These are phyloP conservation scores for Plantago elongata DNA, from an alignment of 257 asterid genomes.

Conservation along the genomic window DNA sequence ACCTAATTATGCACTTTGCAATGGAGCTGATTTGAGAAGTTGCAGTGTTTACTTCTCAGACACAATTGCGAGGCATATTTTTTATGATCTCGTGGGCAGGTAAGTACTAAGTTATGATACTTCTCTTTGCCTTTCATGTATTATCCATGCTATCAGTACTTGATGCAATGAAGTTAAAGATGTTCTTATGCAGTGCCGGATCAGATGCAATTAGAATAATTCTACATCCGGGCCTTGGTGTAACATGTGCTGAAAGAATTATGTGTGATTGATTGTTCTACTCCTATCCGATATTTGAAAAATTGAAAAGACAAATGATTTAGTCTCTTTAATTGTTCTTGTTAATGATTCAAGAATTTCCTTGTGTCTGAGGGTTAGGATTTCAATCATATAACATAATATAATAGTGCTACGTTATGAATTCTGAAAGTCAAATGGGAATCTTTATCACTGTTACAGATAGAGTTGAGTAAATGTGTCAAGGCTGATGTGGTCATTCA, in stretches of 20 bases:
- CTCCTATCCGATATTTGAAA: too few relatives aligned
- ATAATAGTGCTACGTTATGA: too few relatives aligned
- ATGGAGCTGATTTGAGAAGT: constrained; percentile 35
- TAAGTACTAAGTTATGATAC: constrained; percentile 18
- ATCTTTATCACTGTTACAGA: too few relatives aligned
- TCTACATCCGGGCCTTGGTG: not conserved
- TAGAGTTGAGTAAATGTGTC: too few relatives aligned
- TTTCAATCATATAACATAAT: too few relatives aligned
- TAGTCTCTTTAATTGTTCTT: too few relatives aligned
- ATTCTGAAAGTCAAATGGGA: too few relatives aligned
- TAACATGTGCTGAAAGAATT: not conserved
- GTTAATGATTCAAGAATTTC: too few relatives aligned
- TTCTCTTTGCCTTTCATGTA: not conserved
- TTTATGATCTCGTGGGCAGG: constrained; percentile 76
- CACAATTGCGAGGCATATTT: constrained; percentile 35
- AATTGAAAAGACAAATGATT: too few relatives aligned
- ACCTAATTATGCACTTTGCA: constrained; percentile 41
- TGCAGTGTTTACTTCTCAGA: constrained; percentile 45
- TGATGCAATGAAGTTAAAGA: constrained; percentile 3
- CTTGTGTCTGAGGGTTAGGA: too few relatives aligned
- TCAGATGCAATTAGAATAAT: constrained; percentile 6
- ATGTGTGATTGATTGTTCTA: too few relatives aligned
- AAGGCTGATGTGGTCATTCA: too few relatives aligned
- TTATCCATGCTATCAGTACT: not conserved
- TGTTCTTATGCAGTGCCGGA: constrained; percentile 10